Evolutionary conservation across 495 filamentous ascomycete genomes (phyloP), one percentile per base, ranked within the genome.

Genomic region (Tuber borchii): DNA sequence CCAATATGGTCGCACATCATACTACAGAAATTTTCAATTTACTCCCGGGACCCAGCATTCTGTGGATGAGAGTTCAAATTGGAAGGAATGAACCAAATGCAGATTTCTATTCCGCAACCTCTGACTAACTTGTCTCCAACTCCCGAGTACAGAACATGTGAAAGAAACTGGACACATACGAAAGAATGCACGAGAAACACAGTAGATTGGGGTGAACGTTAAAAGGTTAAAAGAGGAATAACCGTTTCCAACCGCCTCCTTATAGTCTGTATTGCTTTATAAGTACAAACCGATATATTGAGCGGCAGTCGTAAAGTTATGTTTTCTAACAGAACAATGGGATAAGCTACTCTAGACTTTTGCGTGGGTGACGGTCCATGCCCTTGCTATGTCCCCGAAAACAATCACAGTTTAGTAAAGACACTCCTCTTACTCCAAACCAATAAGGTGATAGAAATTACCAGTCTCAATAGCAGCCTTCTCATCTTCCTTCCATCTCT

Each of bases 401-500:
- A 56, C 44, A 70, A n/a, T 39, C 51, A 39, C 73, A 42, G 68
- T 17, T 61, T 79, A 71, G 75, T 42, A 68, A 71, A 19, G n/a
- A 31, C 10, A 39, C 19, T 0, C 44, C 51, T 72, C 34, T 45
- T 40, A 34, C 42, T 8, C 43, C 43, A 69, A 22, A 26, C 12
- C 1, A 34, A 44, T 42, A 16, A 34, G 73, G 17, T 42, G 75
- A 73, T 43, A 22, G 45, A 82, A 75, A 76, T 39, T 74, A 83
- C 81, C 81, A 72, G 81, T 83, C 42, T 83, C 75, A 44, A 83
- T 97, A 19, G 95, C 95, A 34, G 92, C 93, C 68, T 88, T 89
- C 86, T 97, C 93, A 81, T 99, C 91, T 78, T 97, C 93, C 85
- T 97, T 97, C 95, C 95, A 99, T 81, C 90, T 88, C 85, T 98